Conservation (phyloP, 257 asterid species). For the Datura wrightii region DNA sequence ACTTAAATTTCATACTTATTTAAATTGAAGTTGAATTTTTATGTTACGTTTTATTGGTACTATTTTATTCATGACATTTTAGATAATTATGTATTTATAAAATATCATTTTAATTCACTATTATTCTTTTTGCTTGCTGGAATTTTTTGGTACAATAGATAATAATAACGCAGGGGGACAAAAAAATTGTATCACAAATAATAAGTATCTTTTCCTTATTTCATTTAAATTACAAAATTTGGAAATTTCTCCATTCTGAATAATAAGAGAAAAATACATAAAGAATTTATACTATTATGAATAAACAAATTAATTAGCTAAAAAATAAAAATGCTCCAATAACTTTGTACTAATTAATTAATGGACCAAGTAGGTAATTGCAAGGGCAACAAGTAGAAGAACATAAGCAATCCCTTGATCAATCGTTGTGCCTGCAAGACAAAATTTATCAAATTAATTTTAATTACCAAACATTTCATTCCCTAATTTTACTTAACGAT, state of each 20-base stretch:
- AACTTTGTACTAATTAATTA: constrained; percentile 5
- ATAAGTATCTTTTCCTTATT: not conserved
- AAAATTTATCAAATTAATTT: not conserved
- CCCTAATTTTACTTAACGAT: no score
- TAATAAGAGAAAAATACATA: constrained; percentile 32
- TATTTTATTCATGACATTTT: no score
- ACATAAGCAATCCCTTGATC: constrained; percentile 77
- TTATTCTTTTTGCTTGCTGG: not conserved
- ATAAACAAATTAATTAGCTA: not conserved
- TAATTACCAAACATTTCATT: no score
- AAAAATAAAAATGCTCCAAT: not conserved
- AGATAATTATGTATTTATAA: not conserved
- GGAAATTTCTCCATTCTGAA: constrained; percentile 25
- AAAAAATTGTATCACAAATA: not conserved
- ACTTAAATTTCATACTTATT: no score
- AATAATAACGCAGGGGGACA: not conserved
- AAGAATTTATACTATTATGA: constrained; percentile 30
- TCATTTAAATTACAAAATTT: not conserved
- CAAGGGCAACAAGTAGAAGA: constrained; percentile 64
- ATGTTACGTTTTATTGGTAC: no score
- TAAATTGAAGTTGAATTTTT: no score
- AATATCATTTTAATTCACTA: not conserved
- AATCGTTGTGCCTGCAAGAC: constrained; percentile 58
- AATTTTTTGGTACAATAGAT: not conserved
- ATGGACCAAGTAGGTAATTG: constrained; percentile 66